Conservation (phyloP, 495 filamentous ascomycete genomes). For the Aspergillus wentii region DNA sequence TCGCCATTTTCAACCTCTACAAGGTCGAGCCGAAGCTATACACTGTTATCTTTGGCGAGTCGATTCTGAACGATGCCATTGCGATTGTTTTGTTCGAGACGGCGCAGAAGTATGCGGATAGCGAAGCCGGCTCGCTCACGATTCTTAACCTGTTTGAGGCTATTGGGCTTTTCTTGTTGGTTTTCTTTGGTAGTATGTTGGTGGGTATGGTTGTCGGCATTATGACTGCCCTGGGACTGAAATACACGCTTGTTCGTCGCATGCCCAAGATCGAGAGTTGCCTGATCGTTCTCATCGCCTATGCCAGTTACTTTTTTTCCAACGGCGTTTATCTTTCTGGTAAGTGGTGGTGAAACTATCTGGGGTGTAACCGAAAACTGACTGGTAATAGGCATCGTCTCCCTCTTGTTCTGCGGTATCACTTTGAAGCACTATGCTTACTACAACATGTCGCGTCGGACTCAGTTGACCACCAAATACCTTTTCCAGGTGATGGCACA, state of each 20-base stretch:
- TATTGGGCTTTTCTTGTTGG: constrained; percentile 88
- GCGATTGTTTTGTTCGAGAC: constrained; percentile 99
- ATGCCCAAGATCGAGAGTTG: constrained; percentile 97
- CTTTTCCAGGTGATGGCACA: constrained; percentile 93
- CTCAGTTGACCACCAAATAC: constrained; percentile 97
- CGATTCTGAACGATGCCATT: constrained; percentile 95
- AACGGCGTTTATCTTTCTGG: constrained; percentile 93
- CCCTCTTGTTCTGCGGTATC: constrained; percentile 94
- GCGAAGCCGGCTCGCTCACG: constrained; percentile 55
- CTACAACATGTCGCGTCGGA: constrained; percentile 98
- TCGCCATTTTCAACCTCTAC: constrained; percentile 98
- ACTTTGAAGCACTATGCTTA: constrained; percentile 98
- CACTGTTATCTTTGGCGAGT: constrained; percentile 96
- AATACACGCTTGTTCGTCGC: constrained; percentile 86
- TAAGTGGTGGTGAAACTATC: constrained; percentile 38
- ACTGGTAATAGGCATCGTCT: constrained; percentile 73
- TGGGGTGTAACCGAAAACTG: constrained; percentile 1
- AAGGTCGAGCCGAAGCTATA: constrained; percentile 98
- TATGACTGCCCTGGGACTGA: constrained; percentile 77
- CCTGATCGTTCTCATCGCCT: constrained; percentile 86
- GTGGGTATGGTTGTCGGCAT: constrained; percentile 87
- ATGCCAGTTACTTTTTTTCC: constrained; percentile 95
- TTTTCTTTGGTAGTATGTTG: constrained; percentile 90
- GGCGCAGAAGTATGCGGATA: constrained; percentile 78
- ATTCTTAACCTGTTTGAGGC: constrained; percentile 79